phyloP scores from a whole-genome alignment of 2,329 filamentous ascomycete genomes.

The Berkeleyomyces rouxiae region DNA sequence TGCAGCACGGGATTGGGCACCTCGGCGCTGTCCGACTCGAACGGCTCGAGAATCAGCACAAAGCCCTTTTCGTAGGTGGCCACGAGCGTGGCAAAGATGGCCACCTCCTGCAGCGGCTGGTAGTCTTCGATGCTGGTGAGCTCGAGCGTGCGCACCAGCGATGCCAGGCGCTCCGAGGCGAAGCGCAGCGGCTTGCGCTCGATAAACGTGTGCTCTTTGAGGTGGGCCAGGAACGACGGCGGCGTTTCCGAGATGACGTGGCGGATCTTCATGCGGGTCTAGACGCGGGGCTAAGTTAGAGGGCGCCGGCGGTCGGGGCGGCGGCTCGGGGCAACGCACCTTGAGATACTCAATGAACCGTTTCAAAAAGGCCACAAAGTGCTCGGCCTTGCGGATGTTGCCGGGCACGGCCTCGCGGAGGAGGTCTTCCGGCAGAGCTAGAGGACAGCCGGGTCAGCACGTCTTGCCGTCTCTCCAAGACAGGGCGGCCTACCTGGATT shows the following conservation, averaged over 20 bases:
- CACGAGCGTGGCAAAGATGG: conserved; percentile 88
- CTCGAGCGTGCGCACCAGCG: conserved; percentile 83
- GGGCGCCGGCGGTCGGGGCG: not conserved
- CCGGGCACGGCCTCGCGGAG: conserved; percentile 92
- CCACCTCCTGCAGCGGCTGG: conserved; percentile 89
- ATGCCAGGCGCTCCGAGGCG: conserved; percentile 87
- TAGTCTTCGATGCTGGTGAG: conserved; percentile 97
- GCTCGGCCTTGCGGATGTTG: conserved; percentile 88
- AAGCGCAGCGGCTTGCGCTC: conserved; percentile 90
- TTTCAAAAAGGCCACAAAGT: conserved; percentile 88
- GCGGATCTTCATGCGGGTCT: conserved; percentile 94
- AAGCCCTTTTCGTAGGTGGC: conserved; percentile 97
- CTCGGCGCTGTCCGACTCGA: conserved; percentile 85
- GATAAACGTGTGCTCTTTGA: conserved; percentile 93
- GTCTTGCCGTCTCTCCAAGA: no score
- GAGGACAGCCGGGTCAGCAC: no score
- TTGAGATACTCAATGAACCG: conserved; percentile 96
- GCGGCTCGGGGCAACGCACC: conserved; percentile 21
- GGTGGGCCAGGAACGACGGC: conserved; percentile 76
- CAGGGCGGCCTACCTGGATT: conserved; percentile 45
- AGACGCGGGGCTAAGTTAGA: not conserved
- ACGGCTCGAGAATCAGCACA: conserved; percentile 89
- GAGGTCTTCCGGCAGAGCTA: conserved; percentile 75
- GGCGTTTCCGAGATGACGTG: conserved; percentile 96
- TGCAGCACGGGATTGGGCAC: conserved; percentile 95